Evolutionary conservation across 2,329 filamentous ascomycete species (phyloP).

Genomic region (Leptographium radiaticola): DNA sequence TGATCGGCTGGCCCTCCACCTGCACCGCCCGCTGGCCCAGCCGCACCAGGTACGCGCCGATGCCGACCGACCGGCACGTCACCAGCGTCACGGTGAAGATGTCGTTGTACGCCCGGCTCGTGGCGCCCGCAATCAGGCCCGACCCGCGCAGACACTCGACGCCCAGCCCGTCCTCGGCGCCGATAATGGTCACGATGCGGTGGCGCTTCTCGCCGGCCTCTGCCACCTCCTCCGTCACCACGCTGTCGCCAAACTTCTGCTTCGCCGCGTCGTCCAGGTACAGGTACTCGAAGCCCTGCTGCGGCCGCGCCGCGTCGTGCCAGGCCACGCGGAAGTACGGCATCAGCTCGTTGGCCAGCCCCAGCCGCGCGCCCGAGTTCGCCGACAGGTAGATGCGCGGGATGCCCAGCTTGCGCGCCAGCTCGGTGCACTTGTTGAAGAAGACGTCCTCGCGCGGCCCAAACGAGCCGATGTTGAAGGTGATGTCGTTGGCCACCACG

Average conservation of each 20-base stretch:
- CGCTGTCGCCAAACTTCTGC: conserved; percentile 73
- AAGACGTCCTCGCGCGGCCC: conserved; percentile 93
- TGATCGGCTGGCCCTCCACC: conserved; percentile 97
- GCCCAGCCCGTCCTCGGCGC: conserved; percentile 89
- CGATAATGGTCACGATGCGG: conserved; percentile 88
- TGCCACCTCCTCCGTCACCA: conserved; percentile 76
- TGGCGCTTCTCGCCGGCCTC: conserved; percentile 84
- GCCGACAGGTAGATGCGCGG: conserved; percentile 96
- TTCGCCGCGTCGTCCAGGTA: conserved; percentile 82
- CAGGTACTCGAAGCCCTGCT: conserved; percentile 90
- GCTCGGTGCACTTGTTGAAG: conserved; percentile 98
- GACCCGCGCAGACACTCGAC: conserved; percentile 96
- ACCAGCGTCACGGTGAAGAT: conserved; percentile 98
- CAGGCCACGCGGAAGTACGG: conserved; percentile 95
- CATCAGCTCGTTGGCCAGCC: conserved; percentile 92
- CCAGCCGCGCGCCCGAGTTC: conserved; percentile 96
- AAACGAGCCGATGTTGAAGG: conserved; percentile 96
- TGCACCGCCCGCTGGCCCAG: conserved; percentile 97
- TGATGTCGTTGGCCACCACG: conserved; percentile 98
- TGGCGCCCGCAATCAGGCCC: conserved; percentile 95
- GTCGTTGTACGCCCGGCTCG: conserved; percentile 92
- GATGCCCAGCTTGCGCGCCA: conserved; percentile 82
- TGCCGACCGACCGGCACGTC: conserved; percentile 95
- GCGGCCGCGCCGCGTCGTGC: conserved; percentile 72
- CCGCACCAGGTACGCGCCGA: conserved; percentile 96